Conservation (phyloP, 257 asterid species). For the Solanum virginianum region DNA sequence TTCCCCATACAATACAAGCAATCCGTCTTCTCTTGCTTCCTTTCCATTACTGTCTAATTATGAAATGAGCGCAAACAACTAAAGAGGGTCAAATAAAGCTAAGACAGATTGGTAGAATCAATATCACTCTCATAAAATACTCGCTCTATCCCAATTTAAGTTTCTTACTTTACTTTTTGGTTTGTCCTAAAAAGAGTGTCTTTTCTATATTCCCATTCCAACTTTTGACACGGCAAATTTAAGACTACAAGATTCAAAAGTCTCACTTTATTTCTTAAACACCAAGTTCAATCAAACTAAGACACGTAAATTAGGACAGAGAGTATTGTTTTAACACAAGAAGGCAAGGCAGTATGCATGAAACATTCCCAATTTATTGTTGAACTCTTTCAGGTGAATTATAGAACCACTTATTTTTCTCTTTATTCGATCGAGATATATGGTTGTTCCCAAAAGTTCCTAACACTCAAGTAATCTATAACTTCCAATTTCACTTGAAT, state of each 20-base stretch:
- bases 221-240: background rate
- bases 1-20: constrained; percentile 49
- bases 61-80: background rate
- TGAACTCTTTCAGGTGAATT: background rate
- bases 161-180: background rate
- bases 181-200: background rate
- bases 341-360: background rate
- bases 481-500: background rate
- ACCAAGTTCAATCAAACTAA: background rate
- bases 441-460: background rate
- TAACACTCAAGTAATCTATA: background rate
- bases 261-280: background rate
- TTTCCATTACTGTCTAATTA: constrained; percentile 30
- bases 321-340: background rate
- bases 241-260: background rate
- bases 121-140: background rate
- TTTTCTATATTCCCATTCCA: background rate
- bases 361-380: background rate
- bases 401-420: background rate
- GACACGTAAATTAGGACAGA: background rate
- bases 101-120: background rate
- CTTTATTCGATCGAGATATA: background rate
- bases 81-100: background rate
- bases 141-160: background rate
- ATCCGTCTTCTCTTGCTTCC: constrained; percentile 29